Conservation (phyloP, 2,329 filamentous ascomycete species). For the Biscogniauxia sp. region DNA sequence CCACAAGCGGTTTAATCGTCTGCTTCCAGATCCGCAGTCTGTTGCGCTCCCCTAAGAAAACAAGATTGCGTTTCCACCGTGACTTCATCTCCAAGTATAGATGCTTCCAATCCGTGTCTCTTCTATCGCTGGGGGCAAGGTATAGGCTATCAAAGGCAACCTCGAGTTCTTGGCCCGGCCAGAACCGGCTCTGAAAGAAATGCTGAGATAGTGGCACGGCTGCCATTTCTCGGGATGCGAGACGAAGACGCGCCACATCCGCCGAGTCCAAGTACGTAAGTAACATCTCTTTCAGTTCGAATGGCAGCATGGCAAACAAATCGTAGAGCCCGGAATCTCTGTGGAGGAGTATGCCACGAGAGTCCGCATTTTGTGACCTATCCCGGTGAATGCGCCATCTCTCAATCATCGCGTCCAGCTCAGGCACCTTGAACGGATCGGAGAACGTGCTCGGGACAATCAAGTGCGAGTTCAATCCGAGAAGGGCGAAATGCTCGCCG, state of each 20-base stretch:
- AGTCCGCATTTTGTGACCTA: neutral
- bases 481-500: constrained; percentile 14
- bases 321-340: constrained; percentile 5
- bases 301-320: constrained; percentile 20
- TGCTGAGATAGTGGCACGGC: constrained; percentile 17
- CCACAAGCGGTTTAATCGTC: constrained; percentile 19
- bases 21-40: constrained; percentile 24
- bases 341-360: neutral
- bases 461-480: constrained; percentile 14
- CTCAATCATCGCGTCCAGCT: constrained; percentile 15
- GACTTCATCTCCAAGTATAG: constrained; percentile 19
- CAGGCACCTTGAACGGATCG: constrained; percentile 24
- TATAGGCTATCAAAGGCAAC: constrained; percentile 25
- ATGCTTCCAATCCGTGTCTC: constrained; percentile 20
- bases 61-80: constrained; percentile 13
- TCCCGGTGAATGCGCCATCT: constrained; percentile 9
- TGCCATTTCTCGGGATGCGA: constrained; percentile 24
- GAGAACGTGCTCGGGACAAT: constrained; percentile 24
- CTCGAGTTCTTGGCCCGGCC: constrained; percentile 21
- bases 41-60: constrained; percentile 24
- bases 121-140: constrained; percentile 7
- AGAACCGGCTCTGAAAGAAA: constrained; percentile 28
- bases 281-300: constrained; percentile 23
- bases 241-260: constrained; percentile 16
- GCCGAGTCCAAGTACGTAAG: constrained; percentile 19